These are phyloP conservation scores for Phylloporus sp. DNA, from an alignment of 768 basidiomycete species.

Conservation along the genomic window DNA sequence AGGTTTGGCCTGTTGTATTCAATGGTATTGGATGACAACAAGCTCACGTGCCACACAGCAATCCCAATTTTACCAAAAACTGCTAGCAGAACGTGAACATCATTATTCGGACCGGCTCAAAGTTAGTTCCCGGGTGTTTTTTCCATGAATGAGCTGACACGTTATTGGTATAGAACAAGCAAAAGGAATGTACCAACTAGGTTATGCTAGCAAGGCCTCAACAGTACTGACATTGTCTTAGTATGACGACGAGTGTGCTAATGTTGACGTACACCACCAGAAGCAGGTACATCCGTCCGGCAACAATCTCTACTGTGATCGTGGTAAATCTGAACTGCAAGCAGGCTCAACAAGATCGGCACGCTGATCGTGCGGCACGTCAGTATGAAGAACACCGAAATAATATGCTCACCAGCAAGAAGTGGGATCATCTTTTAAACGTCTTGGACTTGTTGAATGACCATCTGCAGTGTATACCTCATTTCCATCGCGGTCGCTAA, in stretches of 20 bases:
- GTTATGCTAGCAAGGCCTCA: background rate
- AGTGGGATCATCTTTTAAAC: constrained; percentile 40
- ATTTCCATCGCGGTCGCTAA: constrained; percentile 71
- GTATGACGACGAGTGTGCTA: constrained; percentile 79
- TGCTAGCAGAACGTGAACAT: constrained; percentile 67
- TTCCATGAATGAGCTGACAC: constrained; percentile 1
- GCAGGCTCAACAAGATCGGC: constrained; percentile 70
- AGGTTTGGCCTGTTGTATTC: constrained; percentile 36
- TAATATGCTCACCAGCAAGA: constrained; percentile 81
- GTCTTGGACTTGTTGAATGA: background rate
- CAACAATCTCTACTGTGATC: background rate
- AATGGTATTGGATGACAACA: background rate
- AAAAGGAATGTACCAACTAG: constrained; percentile 23
- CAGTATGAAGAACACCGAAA: constrained; percentile 73
- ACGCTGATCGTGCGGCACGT: constrained; percentile 67
- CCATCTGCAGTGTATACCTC: constrained; percentile 53
- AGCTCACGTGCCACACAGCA: constrained; percentile 45
- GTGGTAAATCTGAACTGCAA: constrained; percentile 2
- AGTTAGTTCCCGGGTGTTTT: constrained; percentile 36
- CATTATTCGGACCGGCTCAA: constrained; percentile 65
- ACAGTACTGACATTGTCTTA: constrained; percentile 28
- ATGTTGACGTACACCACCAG: constrained; percentile 69
- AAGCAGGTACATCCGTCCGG: constrained; percentile 55
- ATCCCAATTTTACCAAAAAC: constrained; percentile 64
- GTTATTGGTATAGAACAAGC: constrained; percentile 24